phyloP scores from a whole-genome alignment of 179 eudicot genomes.

The Silene coronaria region DNA sequence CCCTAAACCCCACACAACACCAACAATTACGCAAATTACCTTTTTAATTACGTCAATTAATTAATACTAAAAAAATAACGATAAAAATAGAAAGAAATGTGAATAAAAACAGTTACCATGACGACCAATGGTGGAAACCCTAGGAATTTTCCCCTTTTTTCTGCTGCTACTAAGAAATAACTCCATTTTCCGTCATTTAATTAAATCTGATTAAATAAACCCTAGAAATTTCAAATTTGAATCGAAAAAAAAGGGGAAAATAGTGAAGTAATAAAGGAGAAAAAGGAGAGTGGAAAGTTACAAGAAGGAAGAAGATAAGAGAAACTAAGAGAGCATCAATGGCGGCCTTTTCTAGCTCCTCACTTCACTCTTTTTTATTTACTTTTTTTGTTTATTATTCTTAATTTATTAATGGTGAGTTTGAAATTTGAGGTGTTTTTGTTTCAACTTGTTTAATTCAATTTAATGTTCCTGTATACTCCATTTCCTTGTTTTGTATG shows the following conservation, averaged over 20 bases:
- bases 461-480: no score
- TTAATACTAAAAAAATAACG: neutral
- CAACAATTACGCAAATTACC: slow-evolving; percentile 17
- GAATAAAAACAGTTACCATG: slow-evolving; percentile 16
- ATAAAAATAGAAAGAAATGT: neutral
- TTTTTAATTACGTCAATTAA: neutral
- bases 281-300: slow-evolving; percentile 12
- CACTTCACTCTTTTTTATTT: neutral
- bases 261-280: neutral
- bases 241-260: neutral
- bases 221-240: slow-evolving; percentile 21
- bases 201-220: slow-evolving; percentile 8
- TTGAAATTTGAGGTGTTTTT: neutral
- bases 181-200: slow-evolving; percentile 39
- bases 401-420: neutral
- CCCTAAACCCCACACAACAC: slow-evolving; percentile 27
- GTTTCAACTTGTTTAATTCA: neutral
- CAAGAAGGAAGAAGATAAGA: neutral
- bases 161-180: slow-evolving; percentile 24
- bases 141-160: slow-evolving; percentile 26
- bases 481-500: no score
- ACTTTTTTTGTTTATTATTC: neutral
- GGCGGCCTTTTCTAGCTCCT: slow-evolving; percentile 20
- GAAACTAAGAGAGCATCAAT: slow-evolving; percentile 25
- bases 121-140: slow-evolving; percentile 27